Evolutionary conservation across 352 stramenopile species (phyloP), one percentile per base, ranked within the genome.

Genomic region (Globisporangium middletonii): DNA sequence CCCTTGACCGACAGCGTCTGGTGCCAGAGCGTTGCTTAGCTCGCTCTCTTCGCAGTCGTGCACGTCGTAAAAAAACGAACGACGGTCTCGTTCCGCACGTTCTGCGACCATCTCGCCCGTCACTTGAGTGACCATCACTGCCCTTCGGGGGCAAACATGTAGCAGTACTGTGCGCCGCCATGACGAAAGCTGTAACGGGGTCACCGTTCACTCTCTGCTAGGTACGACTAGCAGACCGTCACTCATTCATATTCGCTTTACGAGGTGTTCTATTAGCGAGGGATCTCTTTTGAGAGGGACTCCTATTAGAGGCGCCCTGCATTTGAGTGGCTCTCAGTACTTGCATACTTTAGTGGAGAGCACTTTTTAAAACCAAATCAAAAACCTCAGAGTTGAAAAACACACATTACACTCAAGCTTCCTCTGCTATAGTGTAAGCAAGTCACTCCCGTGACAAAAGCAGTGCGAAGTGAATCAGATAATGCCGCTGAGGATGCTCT

Each of bases 51-150:
- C 53, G 4, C 59, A 38, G 15, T 60, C 53, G 1, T 54, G 19
- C 0, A 65, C 59, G 18, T 65, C 53, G 27, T 57, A 53, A 0
- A 65, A 48, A 0, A 65, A 38, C 47, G 37, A 0, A 58, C 48
- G 8, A 63, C 1, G 1, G 47, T 65, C 16, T 65, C 53, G 47
- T 42, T 60, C 30, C 58, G 59, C 18, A 57, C 41, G 42, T 65
- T 61, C 15, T 4, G 7, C 2, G 48, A 57, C 53, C 53, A 65
- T 12, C 59, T 47, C 2, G 13, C 53, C 59, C 44, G 60, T 53
- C 53, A 61, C 59, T 65, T 65, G 1, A 65, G 48, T 1, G 59
- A 65, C 53, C 59, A 65, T 2, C 56, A 28, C 2, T 28, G 44
- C 2, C 27, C 6, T 16, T 58, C 45, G 0, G 59, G 52, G 37